These are phyloP conservation scores for Lagenidium sp. DNA, from an alignment of 352 stramenopile species.

Conservation along the genomic window DNA sequence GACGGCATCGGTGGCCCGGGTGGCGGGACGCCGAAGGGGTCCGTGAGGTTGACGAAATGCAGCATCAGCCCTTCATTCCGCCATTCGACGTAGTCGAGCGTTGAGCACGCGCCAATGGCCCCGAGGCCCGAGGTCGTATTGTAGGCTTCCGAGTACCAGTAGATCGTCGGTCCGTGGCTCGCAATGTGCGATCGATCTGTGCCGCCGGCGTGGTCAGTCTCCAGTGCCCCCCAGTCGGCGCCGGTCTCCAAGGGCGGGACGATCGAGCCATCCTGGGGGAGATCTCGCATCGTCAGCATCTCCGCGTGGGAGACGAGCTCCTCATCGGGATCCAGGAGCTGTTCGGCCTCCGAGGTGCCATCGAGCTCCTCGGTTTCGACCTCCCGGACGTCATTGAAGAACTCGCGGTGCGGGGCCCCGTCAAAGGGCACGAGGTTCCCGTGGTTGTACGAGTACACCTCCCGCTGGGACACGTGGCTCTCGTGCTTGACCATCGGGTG, in stretches of 20 bases:
- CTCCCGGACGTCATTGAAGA: slow-evolving; percentile 68
- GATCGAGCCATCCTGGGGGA: slow-evolving; percentile 45
- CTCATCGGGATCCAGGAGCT: slow-evolving; percentile 7
- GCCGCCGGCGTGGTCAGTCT: slow-evolving; percentile 2
- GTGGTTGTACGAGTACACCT: slow-evolving; percentile 75
- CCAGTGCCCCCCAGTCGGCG: slow-evolving; percentile 23
- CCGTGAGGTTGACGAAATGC: slow-evolving; percentile 91
- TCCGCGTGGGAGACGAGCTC: slow-evolving; percentile 47
- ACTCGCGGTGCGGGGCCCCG: slow-evolving; percentile 71
- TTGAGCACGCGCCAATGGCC: slow-evolving; percentile 90
- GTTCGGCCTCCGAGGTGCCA: slow-evolving; percentile 25
- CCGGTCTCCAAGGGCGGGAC: slow-evolving; percentile 46
- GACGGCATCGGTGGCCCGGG: not conserved
- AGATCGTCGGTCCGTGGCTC: slow-evolving; percentile 14
- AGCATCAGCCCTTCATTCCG: slow-evolving; percentile 94
- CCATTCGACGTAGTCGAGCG: slow-evolving; percentile 88
- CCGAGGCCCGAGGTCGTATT: slow-evolving; percentile 30
- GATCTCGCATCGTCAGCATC: slow-evolving; percentile 32
- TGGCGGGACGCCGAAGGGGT: slow-evolving; percentile 61
- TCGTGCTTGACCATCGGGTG: slow-evolving; percentile 78
- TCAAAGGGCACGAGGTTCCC: slow-evolving; percentile 78
- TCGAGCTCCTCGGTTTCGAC: slow-evolving; percentile 32
- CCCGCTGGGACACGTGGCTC: slow-evolving; percentile 72
- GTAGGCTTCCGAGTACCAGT: slow-evolving; percentile 76
- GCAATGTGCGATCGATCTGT: not conserved